A percentile compares a stretch with the other conserved stretches of the same genome.
These are phyloP conservation scores for Ilex asprella DNA, from an alignment of 257 asterid species.

Conservation along the genomic window DNA sequence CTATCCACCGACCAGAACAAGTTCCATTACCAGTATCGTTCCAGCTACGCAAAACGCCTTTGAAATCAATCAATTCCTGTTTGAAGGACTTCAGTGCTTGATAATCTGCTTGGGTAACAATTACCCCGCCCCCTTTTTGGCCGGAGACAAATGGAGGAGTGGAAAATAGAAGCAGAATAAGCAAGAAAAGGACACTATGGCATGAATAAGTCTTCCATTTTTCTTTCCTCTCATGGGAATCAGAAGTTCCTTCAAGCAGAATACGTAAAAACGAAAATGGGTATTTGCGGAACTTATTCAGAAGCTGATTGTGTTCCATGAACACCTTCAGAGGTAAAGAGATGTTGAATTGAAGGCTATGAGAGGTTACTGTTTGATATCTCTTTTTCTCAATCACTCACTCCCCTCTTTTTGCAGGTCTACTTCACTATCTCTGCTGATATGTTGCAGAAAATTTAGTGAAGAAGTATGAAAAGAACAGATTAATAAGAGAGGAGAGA, in stretches of 20 bases:
- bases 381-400: background rate
- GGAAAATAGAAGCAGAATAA: slow-evolving; percentile 23
- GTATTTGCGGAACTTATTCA: background rate
- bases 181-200: slow-evolving; percentile 8
- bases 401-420: slow-evolving; percentile 12
- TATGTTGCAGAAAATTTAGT: slow-evolving; percentile 17
- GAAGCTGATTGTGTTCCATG: slow-evolving; percentile 17
- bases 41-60: slow-evolving; percentile 66
- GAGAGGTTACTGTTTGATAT: background rate
- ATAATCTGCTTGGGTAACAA: slow-evolving; percentile 37
- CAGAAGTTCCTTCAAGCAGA: slow-evolving; percentile 11
- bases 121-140: slow-evolving; percentile 33
- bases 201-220: slow-evolving; percentile 17
- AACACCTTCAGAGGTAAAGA: slow-evolving; percentile 2
- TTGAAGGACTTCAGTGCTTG: slow-evolving; percentile 44
- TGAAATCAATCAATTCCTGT: slow-evolving; percentile 36
- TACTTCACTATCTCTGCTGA: slow-evolving; percentile 9
- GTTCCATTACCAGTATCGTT: slow-evolving; percentile 48
- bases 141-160: slow-evolving; percentile 23
- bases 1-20: slow-evolving; percentile 71
- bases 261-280: background rate
- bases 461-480: slow-evolving; percentile 7
- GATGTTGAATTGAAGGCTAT: background rate
- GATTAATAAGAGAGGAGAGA: slow-evolving; percentile 17
- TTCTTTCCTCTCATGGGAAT: slow-evolving; percentile 10